Evolutionary conservation across 2,329 filamentous ascomycete species (phyloP), one percentile per base, ranked within the genome.

Genomic region (Arachnopeziza araneosa): DNA sequence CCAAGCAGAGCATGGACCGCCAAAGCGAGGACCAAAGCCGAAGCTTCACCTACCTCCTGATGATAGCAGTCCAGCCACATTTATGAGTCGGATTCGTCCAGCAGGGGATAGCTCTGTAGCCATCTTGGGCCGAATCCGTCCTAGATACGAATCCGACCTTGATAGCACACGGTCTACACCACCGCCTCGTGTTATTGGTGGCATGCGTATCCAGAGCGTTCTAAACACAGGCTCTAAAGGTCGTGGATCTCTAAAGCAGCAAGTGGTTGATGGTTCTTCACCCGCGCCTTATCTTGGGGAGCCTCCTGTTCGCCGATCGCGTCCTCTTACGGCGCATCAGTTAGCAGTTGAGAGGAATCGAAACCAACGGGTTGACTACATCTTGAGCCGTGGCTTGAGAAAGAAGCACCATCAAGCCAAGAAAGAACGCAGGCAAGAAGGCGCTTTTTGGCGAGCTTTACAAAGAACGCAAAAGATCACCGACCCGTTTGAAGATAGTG

Each of bases 241-340:
- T 30, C 77, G 79, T 1, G 79, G 77, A 6, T 72, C 78, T 1
- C 75, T 86, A 50, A 86, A 85, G 69, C 82, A 86, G 65, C 80
- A 84, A 64, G 78, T 85, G 24, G 78, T 83, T 26, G 84, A 87
- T 60, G 82, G 77, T 19, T 86, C 84, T 0, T 87, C 85, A 1
- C 84, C 85, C 7, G 82, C 80, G 22, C 77, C 82, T 17, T 85
- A 86, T 36, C 73, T 75, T 44, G 65, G 62, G 36, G 63, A 60
- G 67, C 72, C 55, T 65, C 52, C 66, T 22, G 77, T 79, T 22
- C 77, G 83, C 60, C 87, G 91, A 70, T 85, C 87, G 9, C 83
- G 90, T 1, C 90, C 90, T 2, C 83, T 91, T 0, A 95, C 90
- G 0, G 88, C 89, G 44, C 90, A 95, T 73, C 90, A 95, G 74